These are phyloP conservation scores for Sarocladiaceae sp. DNA, from an alignment of 2,329 filamentous ascomycete genomes.

Conservation along the genomic window DNA sequence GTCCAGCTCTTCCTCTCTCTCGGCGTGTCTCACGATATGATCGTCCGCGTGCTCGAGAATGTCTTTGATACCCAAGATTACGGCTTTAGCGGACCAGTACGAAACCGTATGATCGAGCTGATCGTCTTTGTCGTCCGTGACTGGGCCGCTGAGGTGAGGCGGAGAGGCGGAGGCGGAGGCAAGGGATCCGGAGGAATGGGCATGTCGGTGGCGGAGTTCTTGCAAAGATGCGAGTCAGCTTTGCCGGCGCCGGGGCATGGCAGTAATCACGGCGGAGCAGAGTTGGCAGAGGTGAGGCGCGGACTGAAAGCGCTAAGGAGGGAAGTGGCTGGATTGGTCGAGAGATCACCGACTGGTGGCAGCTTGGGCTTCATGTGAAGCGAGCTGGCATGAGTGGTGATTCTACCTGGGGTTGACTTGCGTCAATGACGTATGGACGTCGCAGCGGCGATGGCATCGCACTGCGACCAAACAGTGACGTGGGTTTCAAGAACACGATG, in stretches of 20 bases:
- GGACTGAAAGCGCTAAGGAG: conserved; percentile 38
- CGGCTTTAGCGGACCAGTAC: conserved; percentile 48
- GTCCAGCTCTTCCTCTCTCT: conserved; percentile 52
- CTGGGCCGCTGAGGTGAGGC: conserved; percentile 46
- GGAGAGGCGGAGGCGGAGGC: conserved; percentile 33
- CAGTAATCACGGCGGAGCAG: conserved; percentile 40
- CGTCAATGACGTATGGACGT: background rate
- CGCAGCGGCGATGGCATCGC: background rate
- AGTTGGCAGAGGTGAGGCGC: conserved; percentile 39
- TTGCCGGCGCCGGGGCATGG: conserved; percentile 34
- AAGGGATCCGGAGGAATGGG: conserved; percentile 33
- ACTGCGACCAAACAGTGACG: background rate
- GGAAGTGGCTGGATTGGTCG: conserved; percentile 39
- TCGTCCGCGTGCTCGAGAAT: conserved; percentile 51
- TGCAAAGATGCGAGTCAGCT: conserved; percentile 45
- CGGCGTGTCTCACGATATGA: conserved; percentile 52
- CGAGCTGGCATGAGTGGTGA: background rate
- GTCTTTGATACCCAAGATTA: conserved; percentile 56
- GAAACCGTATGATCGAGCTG: conserved; percentile 50
- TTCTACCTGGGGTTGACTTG: background rate
- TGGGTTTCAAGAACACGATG: background rate
- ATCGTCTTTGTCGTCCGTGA: conserved; percentile 44
- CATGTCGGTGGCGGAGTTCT: conserved; percentile 44
- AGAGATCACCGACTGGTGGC: conserved; percentile 33
- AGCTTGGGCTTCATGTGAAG: conserved; percentile 42